A percentile compares a stretch with the other conserved stretches of the same genome.
Conservation (phyloP, 2,329 filamentous ascomycete genomes). For the Neonectria faginata region DNA sequence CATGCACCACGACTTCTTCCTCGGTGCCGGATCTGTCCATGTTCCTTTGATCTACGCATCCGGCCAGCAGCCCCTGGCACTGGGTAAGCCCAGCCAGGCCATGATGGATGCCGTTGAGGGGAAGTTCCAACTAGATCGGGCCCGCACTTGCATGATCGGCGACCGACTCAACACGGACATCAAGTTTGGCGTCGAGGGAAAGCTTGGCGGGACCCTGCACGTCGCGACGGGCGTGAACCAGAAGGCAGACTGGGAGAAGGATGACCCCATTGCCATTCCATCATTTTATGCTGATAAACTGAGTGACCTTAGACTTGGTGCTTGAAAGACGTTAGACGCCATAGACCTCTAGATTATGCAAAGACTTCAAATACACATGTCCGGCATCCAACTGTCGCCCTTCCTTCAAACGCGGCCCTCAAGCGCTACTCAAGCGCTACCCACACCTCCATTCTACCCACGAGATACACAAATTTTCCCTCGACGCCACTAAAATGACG, state of each 20-base stretch:
- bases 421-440: too few relatives aligned
- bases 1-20: slow-evolving; percentile 84
- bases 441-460: not conserved
- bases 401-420: not conserved
- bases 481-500: not conserved
- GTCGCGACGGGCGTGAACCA: slow-evolving; percentile 91
- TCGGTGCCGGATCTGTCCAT: slow-evolving; percentile 87
- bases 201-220: slow-evolving; percentile 88
- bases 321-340: slow-evolving; percentile 38
- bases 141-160: slow-evolving; percentile 92
- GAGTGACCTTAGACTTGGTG: slow-evolving; percentile 71
- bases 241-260: slow-evolving; percentile 83
- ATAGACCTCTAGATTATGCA: slow-evolving; percentile 36
- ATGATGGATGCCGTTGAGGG: slow-evolving; percentile 99
- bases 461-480: not conserved
- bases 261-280: slow-evolving; percentile 76
- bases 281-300: slow-evolving; percentile 86
- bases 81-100: slow-evolving; percentile 96
- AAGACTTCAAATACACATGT: not conserved
- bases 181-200: slow-evolving; percentile 91
- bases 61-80: slow-evolving; percentile 75
- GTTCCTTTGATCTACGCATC: slow-evolving; percentile 82
- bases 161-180: slow-evolving; percentile 97
- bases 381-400: not conserved
- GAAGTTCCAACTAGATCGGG: slow-evolving; percentile 89